Conservation (phyloP, 352 stramenopile genomes). For the Pythium aphanidermatum region DNA sequence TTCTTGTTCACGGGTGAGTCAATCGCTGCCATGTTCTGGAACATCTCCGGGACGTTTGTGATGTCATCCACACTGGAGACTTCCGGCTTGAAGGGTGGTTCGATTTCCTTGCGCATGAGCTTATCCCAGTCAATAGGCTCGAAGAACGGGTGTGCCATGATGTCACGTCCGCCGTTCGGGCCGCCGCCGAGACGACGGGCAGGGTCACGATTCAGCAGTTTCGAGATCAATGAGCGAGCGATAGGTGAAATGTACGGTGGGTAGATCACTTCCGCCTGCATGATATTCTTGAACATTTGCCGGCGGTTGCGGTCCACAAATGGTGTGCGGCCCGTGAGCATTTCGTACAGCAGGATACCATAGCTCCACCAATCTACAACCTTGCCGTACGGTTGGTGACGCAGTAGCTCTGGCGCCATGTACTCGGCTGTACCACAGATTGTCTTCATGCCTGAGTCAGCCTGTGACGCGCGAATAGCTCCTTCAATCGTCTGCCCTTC, state of each 20-base stretch:
- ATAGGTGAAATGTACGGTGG: constrained; percentile 78
- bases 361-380: constrained; percentile 90
- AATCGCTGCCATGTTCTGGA: constrained; percentile 85
- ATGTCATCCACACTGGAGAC: constrained; percentile 79
- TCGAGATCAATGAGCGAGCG: constrained; percentile 73
- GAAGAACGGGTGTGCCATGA: constrained; percentile 86
- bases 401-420: constrained; percentile 81
- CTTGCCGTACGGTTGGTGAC: constrained; percentile 84
- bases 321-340: constrained; percentile 82
- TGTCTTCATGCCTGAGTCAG: constrained; percentile 82
- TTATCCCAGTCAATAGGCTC: constrained; percentile 84
- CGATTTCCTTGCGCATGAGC: constrained; percentile 78
- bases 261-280: constrained; percentile 85
- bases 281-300: constrained; percentile 91
- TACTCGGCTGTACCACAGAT: constrained; percentile 88
- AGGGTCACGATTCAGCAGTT: constrained; percentile 93
- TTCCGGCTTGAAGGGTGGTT: constrained; percentile 72
- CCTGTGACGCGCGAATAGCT: constrained; percentile 74
- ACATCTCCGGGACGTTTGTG: constrained; percentile 87
- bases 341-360: constrained; percentile 85
- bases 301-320: constrained; percentile 86
- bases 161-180: constrained; percentile 75
- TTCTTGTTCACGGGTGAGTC: constrained; percentile 87
- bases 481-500: constrained; percentile 79
- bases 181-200: constrained; percentile 88